Evolutionary conservation across 1,284 basidiomycete species (phyloP).

Genomic region (Leucoagaricus sp.): DNA sequence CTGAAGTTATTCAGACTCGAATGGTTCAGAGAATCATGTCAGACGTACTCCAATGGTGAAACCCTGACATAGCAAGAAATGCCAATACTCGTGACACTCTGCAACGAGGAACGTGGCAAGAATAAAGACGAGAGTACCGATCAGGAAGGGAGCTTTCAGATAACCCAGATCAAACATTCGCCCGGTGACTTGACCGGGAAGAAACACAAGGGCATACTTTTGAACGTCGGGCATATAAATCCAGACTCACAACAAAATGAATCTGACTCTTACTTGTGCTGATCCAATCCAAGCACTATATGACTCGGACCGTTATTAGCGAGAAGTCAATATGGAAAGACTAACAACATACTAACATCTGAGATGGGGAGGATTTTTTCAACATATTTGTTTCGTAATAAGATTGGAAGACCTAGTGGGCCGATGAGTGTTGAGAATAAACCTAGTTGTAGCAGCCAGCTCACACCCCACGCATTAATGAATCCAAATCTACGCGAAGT

Average conservation of each 20-base stretch:
- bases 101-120: constrained; percentile 52
- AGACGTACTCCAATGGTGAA: constrained; percentile 42
- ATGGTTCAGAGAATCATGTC: too few species aligned
- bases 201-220: constrained; percentile 39
- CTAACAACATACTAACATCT: constrained; percentile 45
- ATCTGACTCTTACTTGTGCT: constrained; percentile 46
- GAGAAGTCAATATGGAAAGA: not conserved
- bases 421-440: not conserved
- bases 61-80: constrained; percentile 57
- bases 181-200: constrained; percentile 45
- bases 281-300: constrained; percentile 72
- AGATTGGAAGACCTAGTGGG: constrained; percentile 47
- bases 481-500: constrained; percentile 36
- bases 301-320: not conserved
- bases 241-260: constrained; percentile 37
- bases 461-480: constrained; percentile 41
- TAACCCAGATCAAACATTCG: constrained; percentile 60
- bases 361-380: constrained; percentile 40
- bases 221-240: not conserved
- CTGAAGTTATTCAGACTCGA: constrained; percentile 20
- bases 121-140: constrained; percentile 45
- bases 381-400: constrained; percentile 45
- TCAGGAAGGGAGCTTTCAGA: constrained; percentile 43
- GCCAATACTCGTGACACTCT: constrained; percentile 55
- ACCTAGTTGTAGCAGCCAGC: constrained; percentile 18